Base-by-base conservation (phyloP, 2,329 filamentous ascomycete species). In the Leptographium wingfieldii region DNA sequence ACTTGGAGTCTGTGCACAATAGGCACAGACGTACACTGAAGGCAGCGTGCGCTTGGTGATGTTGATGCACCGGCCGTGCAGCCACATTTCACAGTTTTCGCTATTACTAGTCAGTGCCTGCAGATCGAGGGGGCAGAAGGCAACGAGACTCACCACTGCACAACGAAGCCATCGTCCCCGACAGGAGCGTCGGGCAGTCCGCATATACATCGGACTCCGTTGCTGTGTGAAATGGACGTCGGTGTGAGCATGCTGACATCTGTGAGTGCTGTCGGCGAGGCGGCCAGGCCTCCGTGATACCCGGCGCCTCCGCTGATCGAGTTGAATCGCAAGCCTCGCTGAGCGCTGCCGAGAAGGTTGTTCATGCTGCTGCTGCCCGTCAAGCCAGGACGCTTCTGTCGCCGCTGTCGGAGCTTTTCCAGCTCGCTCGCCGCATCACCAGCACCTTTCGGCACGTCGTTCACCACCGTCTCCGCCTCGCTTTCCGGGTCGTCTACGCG, bases 41-140 rank as follows among this genome's bases (percentile, higher is more conserved):
- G 83, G 81, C 65, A 81, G 76, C n/a, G 76, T 77, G 60, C 78
- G 75, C 55, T 76, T 76, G 54, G 77, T 79, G 63, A 85, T 80
- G 63, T 82, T 82, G 65, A 85, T 76, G 67, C 83, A 86, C 60
- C 75, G 76, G n/a, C 80, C 81, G 67, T 86, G 83, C 35, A 85
- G 77, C 77, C 79, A 84, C 73, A 83, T 79, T 66, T 85, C 82
- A 67, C 83, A 86, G 29, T 81, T 82, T 71, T 85, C 79, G 66
- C 83, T 86, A 27, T 11, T 7, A 22, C 9, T 49, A 29, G 27
- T 57, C 25, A 46, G 51, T 6, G 16, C 14, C 6, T 19, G 38
- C 29, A 19, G 49, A 29, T 16, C 5, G 12, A 2, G 4, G 46
- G 10, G 7, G 10, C 19, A 19, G 25, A 25, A 5, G n/a, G 11